These are phyloP conservation scores for Oehlia diaphana DNA, from an alignment of 192 early-diverging fungal species.

Conservation along the genomic window DNA sequence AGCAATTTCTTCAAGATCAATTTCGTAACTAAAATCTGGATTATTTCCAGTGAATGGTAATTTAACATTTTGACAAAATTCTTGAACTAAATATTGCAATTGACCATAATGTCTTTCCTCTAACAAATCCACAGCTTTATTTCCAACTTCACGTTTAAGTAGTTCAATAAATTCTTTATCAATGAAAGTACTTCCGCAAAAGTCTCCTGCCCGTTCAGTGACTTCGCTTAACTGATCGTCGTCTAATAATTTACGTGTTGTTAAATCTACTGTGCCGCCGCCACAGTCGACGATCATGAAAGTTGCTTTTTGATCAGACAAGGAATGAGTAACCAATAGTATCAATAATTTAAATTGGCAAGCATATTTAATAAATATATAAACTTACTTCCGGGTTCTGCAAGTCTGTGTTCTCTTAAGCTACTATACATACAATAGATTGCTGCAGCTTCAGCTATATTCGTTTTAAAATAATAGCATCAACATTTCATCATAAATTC, in stretches of 20 bases:
- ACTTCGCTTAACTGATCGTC: neutral
- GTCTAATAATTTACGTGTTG: slow-evolving; percentile 25
- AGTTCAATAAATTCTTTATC: slow-evolving; percentile 19
- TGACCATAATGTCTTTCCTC: neutral
- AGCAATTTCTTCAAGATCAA: neutral
- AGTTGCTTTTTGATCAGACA: slow-evolving; percentile 24
- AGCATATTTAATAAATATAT: neutral
- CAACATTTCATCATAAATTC: too few relatives aligned
- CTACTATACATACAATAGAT: too few relatives aligned
- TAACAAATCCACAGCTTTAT: neutral
- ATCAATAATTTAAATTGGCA: too few relatives aligned
- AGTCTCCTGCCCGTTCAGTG: neutral
- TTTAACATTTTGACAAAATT: neutral
- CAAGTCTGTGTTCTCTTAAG: neutral
- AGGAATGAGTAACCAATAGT: too few relatives aligned
- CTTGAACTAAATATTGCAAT: slow-evolving; percentile 12
- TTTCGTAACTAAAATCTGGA: neutral
- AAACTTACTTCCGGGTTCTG: neutral
- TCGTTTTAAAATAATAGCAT: too few relatives aligned
- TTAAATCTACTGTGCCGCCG: slow-evolving; percentile 60
- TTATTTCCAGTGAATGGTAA: neutral
- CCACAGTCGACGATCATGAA: slow-evolving; percentile 62
- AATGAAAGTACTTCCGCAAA: slow-evolving; percentile 3
- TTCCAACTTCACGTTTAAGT: neutral
- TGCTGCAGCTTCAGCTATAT: too few relatives aligned